These are phyloP conservation scores for Candida glucosophila DNA, from an alignment of 1,139 yeast genomes.

Conservation along the genomic window DNA sequence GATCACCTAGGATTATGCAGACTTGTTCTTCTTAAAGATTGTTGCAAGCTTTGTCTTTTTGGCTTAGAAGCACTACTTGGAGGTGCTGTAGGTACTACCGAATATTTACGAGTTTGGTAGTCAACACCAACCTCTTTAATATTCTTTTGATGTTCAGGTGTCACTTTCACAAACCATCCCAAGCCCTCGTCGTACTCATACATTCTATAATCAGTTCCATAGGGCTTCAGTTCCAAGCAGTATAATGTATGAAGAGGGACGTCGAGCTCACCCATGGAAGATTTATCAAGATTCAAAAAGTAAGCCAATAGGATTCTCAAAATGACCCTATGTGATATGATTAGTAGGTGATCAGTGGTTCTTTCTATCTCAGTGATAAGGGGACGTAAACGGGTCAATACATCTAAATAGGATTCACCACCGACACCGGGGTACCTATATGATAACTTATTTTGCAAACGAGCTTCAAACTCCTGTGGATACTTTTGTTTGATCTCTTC, in stretches of 20 bases:
- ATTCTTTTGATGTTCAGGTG: constrained; percentile 55
- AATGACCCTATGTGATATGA: constrained; percentile 86
- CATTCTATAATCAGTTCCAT: constrained; percentile 88
- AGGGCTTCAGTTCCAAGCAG: constrained; percentile 85
- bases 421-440: constrained; percentile 95
- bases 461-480: constrained; percentile 73
- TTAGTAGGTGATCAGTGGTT: constrained; percentile 76
- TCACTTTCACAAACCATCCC: constrained; percentile 73
- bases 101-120: constrained; percentile 56
- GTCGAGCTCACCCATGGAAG: constrained; percentile 80
- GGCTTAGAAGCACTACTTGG: constrained; percentile 20
- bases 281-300: constrained; percentile 76
- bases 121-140: constrained; percentile 59
- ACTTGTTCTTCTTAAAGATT: too few relatives aligned
- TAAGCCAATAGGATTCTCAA: constrained; percentile 82
- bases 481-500: constrained; percentile 62
- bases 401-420: constrained; percentile 94
- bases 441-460: constrained; percentile 66
- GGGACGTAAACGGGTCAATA: constrained; percentile 80
- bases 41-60: too few relatives aligned
- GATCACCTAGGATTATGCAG: too few relatives aligned
- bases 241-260: constrained; percentile 89
- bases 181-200: constrained; percentile 74
- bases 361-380: constrained; percentile 89
- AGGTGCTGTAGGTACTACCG: constrained; percentile 69